A percentile compares a stretch with the other conserved stretches of the same genome.
Evolutionary conservation across 192 early-diverging fungal genomes (phyloP).

Genomic region (Coemansia sp.): DNA sequence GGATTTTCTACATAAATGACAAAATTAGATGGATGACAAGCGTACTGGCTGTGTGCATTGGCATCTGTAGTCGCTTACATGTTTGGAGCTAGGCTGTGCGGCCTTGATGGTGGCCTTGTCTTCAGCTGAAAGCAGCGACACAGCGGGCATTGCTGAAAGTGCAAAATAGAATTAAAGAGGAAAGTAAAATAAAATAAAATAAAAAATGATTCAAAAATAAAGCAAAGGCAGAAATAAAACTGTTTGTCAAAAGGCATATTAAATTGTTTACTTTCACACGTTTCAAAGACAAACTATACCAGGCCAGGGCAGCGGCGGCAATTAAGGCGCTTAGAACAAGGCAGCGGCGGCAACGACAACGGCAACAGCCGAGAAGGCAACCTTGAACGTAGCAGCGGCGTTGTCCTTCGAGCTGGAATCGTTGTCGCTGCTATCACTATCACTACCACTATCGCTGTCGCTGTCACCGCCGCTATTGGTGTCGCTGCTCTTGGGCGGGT

Average conservation of each 20-base stretch:
- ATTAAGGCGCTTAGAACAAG: slow-evolving; percentile 25
- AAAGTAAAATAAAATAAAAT: too few relatives aligned
- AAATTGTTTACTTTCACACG: not conserved
- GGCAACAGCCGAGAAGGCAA: slow-evolving; percentile 27
- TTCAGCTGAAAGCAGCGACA: slow-evolving; percentile 59
- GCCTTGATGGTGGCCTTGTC: slow-evolving; percentile 65
- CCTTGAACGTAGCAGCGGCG: slow-evolving; percentile 28
- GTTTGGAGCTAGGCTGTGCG: slow-evolving; percentile 55
- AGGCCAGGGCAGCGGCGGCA: not conserved
- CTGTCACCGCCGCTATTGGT: slow-evolving; percentile 2
- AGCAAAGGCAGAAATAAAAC: too few relatives aligned
- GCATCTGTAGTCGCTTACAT: slow-evolving; percentile 44
- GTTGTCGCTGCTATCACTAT: not conserved
- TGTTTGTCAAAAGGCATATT: too few relatives aligned
- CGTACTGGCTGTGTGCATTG: not conserved
- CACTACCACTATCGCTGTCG: not conserved
- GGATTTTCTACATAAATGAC: slow-evolving; percentile 62
- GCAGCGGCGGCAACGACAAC: slow-evolving; percentile 37
- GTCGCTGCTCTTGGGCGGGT: not conserved
- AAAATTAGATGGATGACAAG: not conserved
- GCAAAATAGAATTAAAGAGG: not conserved
- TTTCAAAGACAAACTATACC: too few relatives aligned
- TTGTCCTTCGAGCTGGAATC: slow-evolving; percentile 4
- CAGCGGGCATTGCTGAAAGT: slow-evolving; percentile 57
- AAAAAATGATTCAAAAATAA: too few relatives aligned